Evolutionary conservation across 139 green algal species (phyloP), one percentile per base, ranked within the genome.

Genomic region (Deuterostichococcus epilithicus): DNA sequence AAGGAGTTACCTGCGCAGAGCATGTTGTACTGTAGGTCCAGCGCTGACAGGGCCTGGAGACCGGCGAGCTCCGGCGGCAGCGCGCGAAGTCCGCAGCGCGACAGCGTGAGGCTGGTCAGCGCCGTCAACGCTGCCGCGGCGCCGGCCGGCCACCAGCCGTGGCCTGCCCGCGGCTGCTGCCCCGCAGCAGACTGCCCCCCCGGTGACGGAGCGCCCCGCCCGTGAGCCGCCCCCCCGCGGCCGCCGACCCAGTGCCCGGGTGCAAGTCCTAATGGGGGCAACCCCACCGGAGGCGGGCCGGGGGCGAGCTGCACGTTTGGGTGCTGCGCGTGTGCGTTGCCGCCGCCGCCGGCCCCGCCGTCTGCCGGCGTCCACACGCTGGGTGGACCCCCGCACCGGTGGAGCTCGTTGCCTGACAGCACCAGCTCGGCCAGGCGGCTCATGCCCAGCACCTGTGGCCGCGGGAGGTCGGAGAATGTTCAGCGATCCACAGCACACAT

Each of bases 41-140:
- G 52, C 18, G 26, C 52, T 3, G 3, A 3, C 32, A 89, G 79
- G 5, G 39, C 73, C 4, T 71, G 63, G 3, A 89, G 74, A 30
- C 28, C 18, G 30, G 74, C 36, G 18, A 89, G 77, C 34, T 76
- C 79, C 0, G 39, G 32, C 5, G 84, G 82, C 18, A 86, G 75
- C 2, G 36, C 75, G 58, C 73, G 69, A 58, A 89, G 73, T 26
- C 4, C 5, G 72, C 86, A 86, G 65, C 63, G 80, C 30, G 52
- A 58, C 25, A 89, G 72, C 73, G 84, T 80, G 5, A 89, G 78
- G n/a, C 47, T 79, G 2, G 82, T 85, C 3, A 89, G 82, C 22
- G 71, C 70, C 2, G 73, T 80, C 33, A 87, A 20, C 18, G 52
- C 52, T 5, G 10, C 10, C 52, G 52, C 52, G 13, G 28, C 18